Evolutionary conservation across 2,329 filamentous ascomycete species (phyloP).

Genomic region (Tympanopsis confertula): DNA sequence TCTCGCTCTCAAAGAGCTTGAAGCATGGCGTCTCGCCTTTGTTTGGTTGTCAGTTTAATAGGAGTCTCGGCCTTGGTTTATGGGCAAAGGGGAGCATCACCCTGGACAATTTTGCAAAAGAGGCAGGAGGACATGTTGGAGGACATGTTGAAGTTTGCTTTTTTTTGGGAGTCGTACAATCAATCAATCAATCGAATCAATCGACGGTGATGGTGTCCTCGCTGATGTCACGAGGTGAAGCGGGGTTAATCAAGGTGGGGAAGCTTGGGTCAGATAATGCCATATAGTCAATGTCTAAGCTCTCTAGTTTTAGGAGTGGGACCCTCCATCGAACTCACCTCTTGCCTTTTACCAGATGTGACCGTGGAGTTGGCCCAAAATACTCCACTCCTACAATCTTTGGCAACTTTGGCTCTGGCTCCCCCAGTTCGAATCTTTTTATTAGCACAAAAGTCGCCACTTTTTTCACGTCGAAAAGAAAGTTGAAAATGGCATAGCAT

Average conservation of each 20-base stretch:
- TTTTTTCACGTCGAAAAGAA: constrained; percentile 3
- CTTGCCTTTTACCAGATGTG: constrained; percentile 75
- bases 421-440: constrained; percentile 11
- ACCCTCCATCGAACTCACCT: constrained; percentile 64
- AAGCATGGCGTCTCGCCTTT: constrained; percentile 88
- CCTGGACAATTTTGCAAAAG: constrained; percentile 98
- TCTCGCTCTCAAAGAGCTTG: constrained; percentile 92
- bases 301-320: constrained; percentile 40
- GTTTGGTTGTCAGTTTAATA: constrained; percentile 5
- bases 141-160: constrained; percentile 11
- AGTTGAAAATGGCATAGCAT: too few relatives aligned
- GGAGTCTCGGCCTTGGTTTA: constrained; percentile 3
- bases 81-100: constrained; percentile 23
- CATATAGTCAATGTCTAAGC: too few relatives aligned
- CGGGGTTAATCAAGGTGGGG: too few relatives aligned
- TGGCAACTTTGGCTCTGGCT: constrained; percentile 21
- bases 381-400: constrained; percentile 40
- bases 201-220: not conserved
- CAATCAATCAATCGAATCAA: too few relatives aligned
- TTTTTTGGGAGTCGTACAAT: not conserved
- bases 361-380: constrained; percentile 47
- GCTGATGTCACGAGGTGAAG: too few relatives aligned
- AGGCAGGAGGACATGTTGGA: constrained; percentile 62
- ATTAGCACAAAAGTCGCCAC: constrained; percentile 3
- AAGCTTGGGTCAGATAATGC: not conserved